phyloP scores from a whole-genome alignment of 345 rosid species.

The Corymbia maculata region DNA sequence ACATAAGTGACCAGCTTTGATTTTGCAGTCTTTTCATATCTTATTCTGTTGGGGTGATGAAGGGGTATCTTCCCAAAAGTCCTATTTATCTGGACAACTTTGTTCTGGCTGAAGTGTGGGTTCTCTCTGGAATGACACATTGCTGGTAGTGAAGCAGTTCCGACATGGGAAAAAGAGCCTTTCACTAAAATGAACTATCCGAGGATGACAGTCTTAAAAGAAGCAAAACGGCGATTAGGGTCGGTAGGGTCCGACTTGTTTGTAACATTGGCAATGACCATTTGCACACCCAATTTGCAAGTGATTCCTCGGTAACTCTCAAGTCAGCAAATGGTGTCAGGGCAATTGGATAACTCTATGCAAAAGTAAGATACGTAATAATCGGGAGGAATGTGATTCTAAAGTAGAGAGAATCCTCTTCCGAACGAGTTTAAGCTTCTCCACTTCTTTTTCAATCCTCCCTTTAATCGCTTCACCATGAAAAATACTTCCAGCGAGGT shows the following conservation, averaged over 20 bases:
- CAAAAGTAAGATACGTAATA: neutral
- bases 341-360: neutral
- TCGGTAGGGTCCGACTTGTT: neutral
- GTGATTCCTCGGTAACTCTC: neutral
- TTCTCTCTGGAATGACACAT: neutral
- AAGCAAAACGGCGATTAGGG: neutral
- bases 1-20: neutral
- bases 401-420: neutral
- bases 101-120: neutral
- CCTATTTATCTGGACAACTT: neutral
- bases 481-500: neutral
- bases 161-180: neutral
- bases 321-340: neutral
- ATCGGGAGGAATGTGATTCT: neutral
- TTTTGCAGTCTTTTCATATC: neutral
- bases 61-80: neutral
- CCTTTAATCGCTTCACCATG: neutral
- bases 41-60: neutral
- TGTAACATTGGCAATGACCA: neutral
- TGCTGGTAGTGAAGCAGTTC: neutral
- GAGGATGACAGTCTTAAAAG: neutral
- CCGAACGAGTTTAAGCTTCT: neutral
- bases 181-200: neutral
- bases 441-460: neutral
- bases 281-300: neutral